Percentiles rank a stretch among this genome's conserved stretches.
These are phyloP conservation scores for Vaccinium vitisidaea DNA, from an alignment of 148 eudicot species.

Conservation along the genomic window DNA sequence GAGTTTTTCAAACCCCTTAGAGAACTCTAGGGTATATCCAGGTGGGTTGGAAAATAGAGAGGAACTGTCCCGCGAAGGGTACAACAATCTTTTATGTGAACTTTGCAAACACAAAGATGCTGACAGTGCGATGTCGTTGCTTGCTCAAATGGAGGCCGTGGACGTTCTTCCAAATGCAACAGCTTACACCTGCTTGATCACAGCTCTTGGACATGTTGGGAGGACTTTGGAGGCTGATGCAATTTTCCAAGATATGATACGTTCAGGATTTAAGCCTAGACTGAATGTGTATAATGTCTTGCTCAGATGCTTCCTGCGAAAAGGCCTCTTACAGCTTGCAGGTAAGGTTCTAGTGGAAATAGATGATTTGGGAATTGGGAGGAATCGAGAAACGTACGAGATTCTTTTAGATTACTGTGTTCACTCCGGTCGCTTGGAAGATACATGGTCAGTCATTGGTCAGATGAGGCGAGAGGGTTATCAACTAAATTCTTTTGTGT, in stretches of 20 bases:
- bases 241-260: conserved; percentile 68
- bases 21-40: conserved; percentile 20
- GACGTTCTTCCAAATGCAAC: conserved; percentile 45
- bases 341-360: conserved; percentile 38
- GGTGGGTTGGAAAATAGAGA: conserved; percentile 18
- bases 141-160: conserved; percentile 76
- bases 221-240: conserved; percentile 87
- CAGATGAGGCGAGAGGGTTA: conserved; percentile 58
- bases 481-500: conserved; percentile 27
- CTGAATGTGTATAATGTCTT: conserved; percentile 54
- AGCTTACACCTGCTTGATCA: conserved; percentile 53
- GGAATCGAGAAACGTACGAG: conserved; percentile 66
- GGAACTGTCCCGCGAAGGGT: conserved; percentile 56
- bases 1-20: conserved; percentile 8
- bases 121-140: conserved; percentile 55
- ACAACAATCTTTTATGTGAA: conserved; percentile 42
- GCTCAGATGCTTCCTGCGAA: conserved; percentile 69
- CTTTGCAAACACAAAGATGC: conserved; percentile 47
- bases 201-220: conserved; percentile 60
- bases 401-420: conserved; percentile 72
- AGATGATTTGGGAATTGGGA: conserved; percentile 44
- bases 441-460: conserved; percentile 66
- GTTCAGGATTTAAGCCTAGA: conserved; percentile 52
- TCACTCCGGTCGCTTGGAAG: conserved; percentile 62
- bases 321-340: conserved; percentile 61